phyloP scores from a whole-genome alignment of 495 filamentous ascomycete genomes.

The Annulohypoxylon stygium region DNA sequence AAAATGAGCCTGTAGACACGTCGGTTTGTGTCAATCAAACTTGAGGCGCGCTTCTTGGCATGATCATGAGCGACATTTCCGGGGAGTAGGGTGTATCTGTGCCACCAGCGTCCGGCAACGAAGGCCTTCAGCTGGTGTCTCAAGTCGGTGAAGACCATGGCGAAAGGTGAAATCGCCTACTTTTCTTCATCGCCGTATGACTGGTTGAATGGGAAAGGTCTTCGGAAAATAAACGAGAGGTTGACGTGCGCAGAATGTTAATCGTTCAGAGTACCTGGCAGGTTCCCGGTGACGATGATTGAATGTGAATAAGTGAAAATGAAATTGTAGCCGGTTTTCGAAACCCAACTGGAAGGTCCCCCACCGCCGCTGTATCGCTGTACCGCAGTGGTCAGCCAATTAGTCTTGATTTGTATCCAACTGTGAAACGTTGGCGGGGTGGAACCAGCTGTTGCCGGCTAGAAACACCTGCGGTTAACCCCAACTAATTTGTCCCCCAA shows the following conservation, averaged over 20 bases:
- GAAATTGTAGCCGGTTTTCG: slow-evolving; percentile 1
- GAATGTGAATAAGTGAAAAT: neutral
- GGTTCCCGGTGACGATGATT: too few relatives aligned
- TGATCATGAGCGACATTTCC: slow-evolving; percentile 16
- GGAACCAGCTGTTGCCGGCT: slow-evolving; percentile 4
- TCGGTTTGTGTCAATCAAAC: slow-evolving; percentile 21
- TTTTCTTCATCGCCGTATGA: slow-evolving; percentile 43
- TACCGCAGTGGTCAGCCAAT: neutral
- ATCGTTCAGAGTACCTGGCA: neutral
- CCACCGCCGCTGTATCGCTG: neutral
- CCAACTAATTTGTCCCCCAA: neutral
- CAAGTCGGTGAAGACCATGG: slow-evolving; percentile 46
- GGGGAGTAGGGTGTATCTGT: slow-evolving; percentile 49
- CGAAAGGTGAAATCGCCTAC: slow-evolving; percentile 28
- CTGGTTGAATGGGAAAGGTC: neutral
- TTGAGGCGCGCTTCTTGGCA: slow-evolving; percentile 12
- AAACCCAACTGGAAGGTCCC: neutral
- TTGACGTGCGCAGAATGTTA: neutral
- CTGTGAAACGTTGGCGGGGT: neutral
- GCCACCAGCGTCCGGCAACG: slow-evolving; percentile 24
- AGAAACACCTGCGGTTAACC: neutral
- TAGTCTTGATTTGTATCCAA: neutral
- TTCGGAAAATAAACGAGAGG: neutral
- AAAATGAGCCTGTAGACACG: slow-evolving; percentile 22
- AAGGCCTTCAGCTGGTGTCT: slow-evolving; percentile 39